Percentiles rank a stretch among this genome's conserved stretches.
Evolutionary conservation across 495 filamentous ascomycete species (phyloP).

Genomic region (Neurospora tetraspora): DNA sequence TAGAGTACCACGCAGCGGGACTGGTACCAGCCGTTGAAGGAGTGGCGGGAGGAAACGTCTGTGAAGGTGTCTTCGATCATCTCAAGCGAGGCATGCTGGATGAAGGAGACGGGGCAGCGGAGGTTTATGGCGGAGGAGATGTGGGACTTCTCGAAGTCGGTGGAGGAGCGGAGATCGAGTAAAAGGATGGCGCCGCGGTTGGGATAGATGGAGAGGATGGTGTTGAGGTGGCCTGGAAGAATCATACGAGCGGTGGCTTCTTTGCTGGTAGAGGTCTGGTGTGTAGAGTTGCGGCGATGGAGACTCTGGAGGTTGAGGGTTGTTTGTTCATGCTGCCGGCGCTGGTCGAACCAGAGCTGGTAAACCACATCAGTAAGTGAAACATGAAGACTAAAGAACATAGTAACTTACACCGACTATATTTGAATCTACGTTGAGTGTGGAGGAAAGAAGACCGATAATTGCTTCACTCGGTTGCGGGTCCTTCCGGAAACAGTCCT

Average conservation of each 20-base stretch:
- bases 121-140: conserved; percentile 39
- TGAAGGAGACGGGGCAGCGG: conserved; percentile 32
- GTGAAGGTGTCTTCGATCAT: conserved; percentile 40
- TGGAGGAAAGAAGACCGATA: conserved; percentile 32
- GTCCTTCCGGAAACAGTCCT: conserved; percentile 34
- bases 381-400: neutral
- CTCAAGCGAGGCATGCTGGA: conserved; percentile 30
- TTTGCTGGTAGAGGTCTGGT: conserved; percentile 13
- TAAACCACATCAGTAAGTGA: neutral
- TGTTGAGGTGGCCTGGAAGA: conserved; percentile 36
- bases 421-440: conserved; percentile 27
- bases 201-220: conserved; percentile 35
- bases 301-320: conserved; percentile 30
- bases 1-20: conserved; percentile 40
- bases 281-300: conserved; percentile 10
- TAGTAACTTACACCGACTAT: conserved; percentile 19
- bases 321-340: conserved; percentile 30
- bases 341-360: conserved; percentile 36
- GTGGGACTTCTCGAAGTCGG: conserved; percentile 36
- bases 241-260: conserved; percentile 29
- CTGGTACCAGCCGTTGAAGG: conserved; percentile 34
- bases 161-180: conserved; percentile 33
- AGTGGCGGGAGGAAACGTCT: conserved; percentile 32
- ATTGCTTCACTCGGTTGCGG: conserved; percentile 26
- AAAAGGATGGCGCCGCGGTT: conserved; percentile 26